Evolutionary conservation across 2,329 filamentous ascomycete species (phyloP).

Genomic region (Dendrostoma leiphaemia): DNA sequence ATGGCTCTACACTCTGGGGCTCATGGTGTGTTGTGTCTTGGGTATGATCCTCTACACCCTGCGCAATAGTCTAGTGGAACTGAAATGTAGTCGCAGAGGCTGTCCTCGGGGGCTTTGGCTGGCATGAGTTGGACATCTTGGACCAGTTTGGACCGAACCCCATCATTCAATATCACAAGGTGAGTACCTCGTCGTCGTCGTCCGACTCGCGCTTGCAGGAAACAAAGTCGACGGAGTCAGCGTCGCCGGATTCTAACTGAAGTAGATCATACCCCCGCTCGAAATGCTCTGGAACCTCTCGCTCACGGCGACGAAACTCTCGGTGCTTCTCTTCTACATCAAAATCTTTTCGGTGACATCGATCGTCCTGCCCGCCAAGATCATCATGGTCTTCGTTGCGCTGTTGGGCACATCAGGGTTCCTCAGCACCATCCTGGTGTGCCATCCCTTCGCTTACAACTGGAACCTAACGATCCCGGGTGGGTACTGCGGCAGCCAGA

Average conservation of each 20-base stretch:
- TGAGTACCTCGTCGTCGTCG: no score
- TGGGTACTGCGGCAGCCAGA: slow-evolving; percentile 31
- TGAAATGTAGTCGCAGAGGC: slow-evolving; percentile 18
- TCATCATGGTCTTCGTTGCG: slow-evolving; percentile 23
- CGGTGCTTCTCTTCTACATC: slow-evolving; percentile 29
- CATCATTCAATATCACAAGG: slow-evolving; percentile 11
- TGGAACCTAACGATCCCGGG: slow-evolving; percentile 32
- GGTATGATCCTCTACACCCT: not conserved
- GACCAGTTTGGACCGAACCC: slow-evolving; percentile 18
- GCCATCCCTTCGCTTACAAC: slow-evolving; percentile 33
- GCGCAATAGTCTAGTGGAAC: not conserved
- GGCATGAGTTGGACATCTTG: slow-evolving; percentile 21
- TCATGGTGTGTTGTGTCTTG: slow-evolving; percentile 11
- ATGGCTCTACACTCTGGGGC: slow-evolving; percentile 18
- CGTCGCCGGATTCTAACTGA: not conserved
- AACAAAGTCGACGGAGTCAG: no score
- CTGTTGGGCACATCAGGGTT: slow-evolving; percentile 28
- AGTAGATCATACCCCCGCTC: slow-evolving; percentile 18
- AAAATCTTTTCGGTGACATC: slow-evolving; percentile 27
- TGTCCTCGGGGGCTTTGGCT: slow-evolving; percentile 22
- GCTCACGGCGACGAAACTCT: slow-evolving; percentile 28
- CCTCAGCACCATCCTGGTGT: slow-evolving; percentile 32
- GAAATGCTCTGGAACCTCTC: slow-evolving; percentile 31
- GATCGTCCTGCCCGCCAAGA: slow-evolving; percentile 24
- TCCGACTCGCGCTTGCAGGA: no score